phyloP scores from a whole-genome alignment of 2,329 filamentous ascomycete species.

The Botrytis porri region DNA sequence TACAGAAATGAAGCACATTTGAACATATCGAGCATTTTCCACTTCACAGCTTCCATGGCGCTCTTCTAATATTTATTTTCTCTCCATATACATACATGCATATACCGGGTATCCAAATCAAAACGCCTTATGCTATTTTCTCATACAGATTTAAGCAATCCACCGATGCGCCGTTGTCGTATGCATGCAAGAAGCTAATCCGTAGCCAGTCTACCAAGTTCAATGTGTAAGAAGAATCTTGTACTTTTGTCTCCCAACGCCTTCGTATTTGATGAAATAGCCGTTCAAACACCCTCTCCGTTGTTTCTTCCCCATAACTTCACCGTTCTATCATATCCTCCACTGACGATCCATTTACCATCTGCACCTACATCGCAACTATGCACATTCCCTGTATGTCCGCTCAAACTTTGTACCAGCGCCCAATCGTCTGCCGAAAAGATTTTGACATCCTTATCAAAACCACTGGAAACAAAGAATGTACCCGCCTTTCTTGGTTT shows the following conservation, averaged over 20 bases:
- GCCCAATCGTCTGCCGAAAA: conserved; percentile 98
- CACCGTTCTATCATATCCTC: conserved; percentile 89
- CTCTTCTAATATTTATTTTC: neutral
- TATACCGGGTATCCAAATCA: conserved; percentile 11
- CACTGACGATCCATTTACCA: conserved; percentile 89
- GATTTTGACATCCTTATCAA: conserved; percentile 92
- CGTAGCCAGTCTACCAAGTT: neutral
- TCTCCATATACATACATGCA: conserved; percentile 4
- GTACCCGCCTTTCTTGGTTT: conserved; percentile 83
- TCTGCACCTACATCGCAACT: conserved; percentile 86
- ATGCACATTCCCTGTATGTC: conserved; percentile 88
- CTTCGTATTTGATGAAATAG: neutral
- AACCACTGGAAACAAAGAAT: conserved; percentile 86
- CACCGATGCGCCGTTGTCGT: neutral
- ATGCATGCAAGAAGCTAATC: conserved; percentile 1
- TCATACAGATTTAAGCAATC: neutral
- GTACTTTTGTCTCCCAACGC: conserved; percentile 4
- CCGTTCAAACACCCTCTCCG: conserved; percentile 50
- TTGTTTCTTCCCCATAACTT: conserved; percentile 95
- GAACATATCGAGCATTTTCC: accelerated
- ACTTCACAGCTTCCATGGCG: neutral
- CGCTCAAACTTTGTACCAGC: conserved; percentile 79
- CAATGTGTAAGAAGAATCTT: neutral
- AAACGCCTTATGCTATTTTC: conserved; percentile 4
- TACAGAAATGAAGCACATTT: no score